Evolutionary conservation across 2,329 filamentous ascomycete species (phyloP).

Genomic region (Colletotrichum sojae): DNA sequence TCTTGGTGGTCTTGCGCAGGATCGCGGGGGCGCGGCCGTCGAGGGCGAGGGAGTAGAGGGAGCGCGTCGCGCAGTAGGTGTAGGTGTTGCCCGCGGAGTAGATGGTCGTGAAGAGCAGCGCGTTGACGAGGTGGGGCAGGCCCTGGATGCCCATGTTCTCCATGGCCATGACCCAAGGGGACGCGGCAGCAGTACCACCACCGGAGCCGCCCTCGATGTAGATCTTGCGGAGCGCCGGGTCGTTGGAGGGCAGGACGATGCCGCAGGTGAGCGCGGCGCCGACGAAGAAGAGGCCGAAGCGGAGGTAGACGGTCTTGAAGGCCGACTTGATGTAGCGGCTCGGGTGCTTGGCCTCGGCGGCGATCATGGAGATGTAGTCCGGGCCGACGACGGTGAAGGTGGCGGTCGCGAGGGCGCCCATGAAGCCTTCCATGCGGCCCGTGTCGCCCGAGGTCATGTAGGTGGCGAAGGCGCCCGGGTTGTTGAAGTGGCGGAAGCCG

Average conservation of each 20-base stretch:
- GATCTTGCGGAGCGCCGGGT: conserved; percentile 67
- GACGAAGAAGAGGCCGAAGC: conserved; percentile 65
- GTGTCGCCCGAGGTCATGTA: conserved; percentile 61
- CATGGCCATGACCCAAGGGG: conserved; percentile 77
- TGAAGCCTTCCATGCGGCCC: conserved; percentile 79
- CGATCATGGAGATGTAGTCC: conserved; percentile 76
- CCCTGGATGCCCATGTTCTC: conserved; percentile 71
- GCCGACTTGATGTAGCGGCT: conserved; percentile 72
- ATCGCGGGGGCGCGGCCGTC: conserved; percentile 64
- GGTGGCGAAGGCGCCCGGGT: conserved; percentile 38
- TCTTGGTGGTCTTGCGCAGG: conserved; percentile 49
- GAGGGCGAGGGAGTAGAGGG: conserved; percentile 70
- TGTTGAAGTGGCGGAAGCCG: conserved; percentile 42
- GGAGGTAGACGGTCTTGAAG: conserved; percentile 72
- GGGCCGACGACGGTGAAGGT: conserved; percentile 75
- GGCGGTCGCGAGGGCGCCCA: conserved; percentile 77
- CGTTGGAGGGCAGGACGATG: conserved; percentile 76
- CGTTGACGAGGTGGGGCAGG: conserved; percentile 77
- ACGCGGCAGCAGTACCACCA: conserved; percentile 50
- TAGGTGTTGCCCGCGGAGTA: conserved; percentile 72
- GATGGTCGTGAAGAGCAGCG: conserved; percentile 68
- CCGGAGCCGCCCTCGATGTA: conserved; percentile 70
- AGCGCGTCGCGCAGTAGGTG: conserved; percentile 68
- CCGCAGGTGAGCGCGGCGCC: conserved; percentile 77
- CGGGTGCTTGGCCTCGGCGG: conserved; percentile 76